Percentiles rank a stretch among this genome's conserved stretches.
Evolutionary conservation across 139 green algal species (phyloP).

Genomic region (Chlorella sp.): DNA sequence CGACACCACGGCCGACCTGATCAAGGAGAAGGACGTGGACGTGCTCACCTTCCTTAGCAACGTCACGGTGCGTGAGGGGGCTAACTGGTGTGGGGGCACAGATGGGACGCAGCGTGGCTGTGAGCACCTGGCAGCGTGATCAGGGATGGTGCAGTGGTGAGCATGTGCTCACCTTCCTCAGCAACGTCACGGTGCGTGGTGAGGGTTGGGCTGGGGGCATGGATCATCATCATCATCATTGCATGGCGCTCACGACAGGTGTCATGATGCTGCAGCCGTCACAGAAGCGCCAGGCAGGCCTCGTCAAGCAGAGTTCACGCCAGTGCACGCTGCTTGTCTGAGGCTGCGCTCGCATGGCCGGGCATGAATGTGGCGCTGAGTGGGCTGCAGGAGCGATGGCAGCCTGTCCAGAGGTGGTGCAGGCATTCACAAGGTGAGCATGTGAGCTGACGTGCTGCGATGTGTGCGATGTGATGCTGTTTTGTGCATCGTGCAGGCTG

Average conservation of each 20-base stretch:
- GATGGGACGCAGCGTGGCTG: neutral
- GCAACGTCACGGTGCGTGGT: slow-evolving; percentile 61
- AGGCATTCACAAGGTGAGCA: too few species aligned
- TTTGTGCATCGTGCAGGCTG: too few species aligned
- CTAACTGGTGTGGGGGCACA: neutral
- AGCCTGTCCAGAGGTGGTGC: slow-evolving; percentile 86
- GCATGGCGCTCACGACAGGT: neutral
- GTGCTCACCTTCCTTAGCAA: slow-evolving; percentile 79
- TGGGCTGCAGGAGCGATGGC: too few species aligned
- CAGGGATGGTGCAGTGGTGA: slow-evolving; percentile 83
- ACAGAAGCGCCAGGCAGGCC: too few species aligned
- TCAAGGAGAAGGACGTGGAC: slow-evolving; percentile 83
- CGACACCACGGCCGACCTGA: slow-evolving; percentile 50
- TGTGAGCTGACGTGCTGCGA: too few species aligned
- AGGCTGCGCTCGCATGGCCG: neutral
- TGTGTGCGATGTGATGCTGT: too few species aligned
- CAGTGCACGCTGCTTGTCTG: too few species aligned
- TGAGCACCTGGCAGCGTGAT: too few species aligned
- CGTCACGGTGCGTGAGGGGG: slow-evolving; percentile 36
- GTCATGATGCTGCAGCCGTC: neutral
- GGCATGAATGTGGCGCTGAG: neutral
- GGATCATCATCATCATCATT: neutral
- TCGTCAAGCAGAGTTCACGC: too few species aligned
- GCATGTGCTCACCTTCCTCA: slow-evolving; percentile 77
- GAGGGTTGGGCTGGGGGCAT: too few species aligned